Base-by-base conservation (phyloP, 352 stramenopile species). In the Pythium aphanidermatum region DNA sequence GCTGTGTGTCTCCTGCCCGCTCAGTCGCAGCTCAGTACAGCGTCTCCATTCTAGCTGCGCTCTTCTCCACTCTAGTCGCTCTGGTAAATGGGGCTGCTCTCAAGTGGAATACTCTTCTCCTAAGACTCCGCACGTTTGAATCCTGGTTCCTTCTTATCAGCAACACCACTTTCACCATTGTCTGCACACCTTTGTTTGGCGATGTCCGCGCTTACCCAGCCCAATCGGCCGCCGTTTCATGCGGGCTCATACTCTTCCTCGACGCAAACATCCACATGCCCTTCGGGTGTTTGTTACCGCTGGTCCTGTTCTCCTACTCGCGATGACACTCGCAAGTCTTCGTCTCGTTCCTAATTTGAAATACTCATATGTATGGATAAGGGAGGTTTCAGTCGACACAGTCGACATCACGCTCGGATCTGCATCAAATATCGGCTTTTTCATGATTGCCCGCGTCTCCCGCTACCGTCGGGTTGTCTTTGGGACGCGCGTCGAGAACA, bases 111-210 rank as follows among this genome's bases (percentile, higher is more conserved):
- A 27, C 50, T 17, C 39, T 57, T 3, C 2, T 31, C 11, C 40
- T 57, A 10, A 21, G 34, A 2, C 11, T 38, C 3, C 5, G n/a
- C 10, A 57, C 33, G 12, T 57, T 46, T 23, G 49, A 57, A 32
- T 57, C 49, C 27, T 57, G 49, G 49, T 57, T 57, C 26, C 20
- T 57, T 17, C 16, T 51, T 33, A 7, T 46, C 32, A 29, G 49
- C 39, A 57, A 45, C 41, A 7, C 19, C 11, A 20, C 21, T 21
- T 23, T 40, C 35, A 45, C 27, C 28, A n/a, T 41, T 14, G 12
- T 47, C 5, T 44, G 28, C 27, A 21, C 17, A 9, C 11, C 23
- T 12, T 16, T 58, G 19, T 39, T 51, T 9, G 5, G 16, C 11
- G 50, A 58, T 24, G 16, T 51, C 10, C 50, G 50, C 4, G 19